Base-by-base conservation (phyloP, 2,329 filamentous ascomycete species). In the Sordariomycetes sp. region DNA sequence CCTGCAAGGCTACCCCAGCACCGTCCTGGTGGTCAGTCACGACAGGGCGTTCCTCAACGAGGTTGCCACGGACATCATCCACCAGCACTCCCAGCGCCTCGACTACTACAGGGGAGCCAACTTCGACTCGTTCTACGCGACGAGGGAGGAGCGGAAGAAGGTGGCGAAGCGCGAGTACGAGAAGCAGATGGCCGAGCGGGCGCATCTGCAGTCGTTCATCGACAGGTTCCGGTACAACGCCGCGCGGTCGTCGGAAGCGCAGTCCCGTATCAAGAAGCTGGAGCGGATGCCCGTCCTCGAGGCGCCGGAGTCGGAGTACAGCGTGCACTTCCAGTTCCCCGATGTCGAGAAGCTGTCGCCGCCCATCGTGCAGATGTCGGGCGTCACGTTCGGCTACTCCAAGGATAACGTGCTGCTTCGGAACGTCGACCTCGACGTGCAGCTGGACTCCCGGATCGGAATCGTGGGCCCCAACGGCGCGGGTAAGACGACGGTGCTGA, bases 151-250 rank as follows among this genome's bases (percentile, higher is more conserved):
- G 74, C 87, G 94, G 63, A 89, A 93, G 71, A 99, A 99, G 85
- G 92, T 89, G 53, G 91, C 92, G 51, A 93, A 94, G 79, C 87
- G 90, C 67, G 94, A 99, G 73, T 99, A 99, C 74, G 94, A 99
- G 74, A 97, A 95, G 74, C 94, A 99, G 70, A 96, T 97, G 90
- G 90, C 81, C 1, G 85, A 93, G 72, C 83, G 94, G 65, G 90
- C 91, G 35, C 94, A 99, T 78, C 76, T 99, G 62, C 94, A 99
- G 77, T 87, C 90, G 32, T 99, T 99, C 74, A 99, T 99, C 75
- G 94, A 99, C 81, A 99, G 99, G 76, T 99, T 99, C 81, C 86
- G 94, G 57, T 99, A 99, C 81, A 99, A 99, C 70, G 94, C 94
- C 32, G 94, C 93, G 68, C 99, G 99, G 73, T 97, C 94, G 1